A percentile compares a stretch with the other conserved stretches of the same genome.
Conservation (phyloP, 1,284 basidiomycete species). For the Naganishia cerealis region DNA sequence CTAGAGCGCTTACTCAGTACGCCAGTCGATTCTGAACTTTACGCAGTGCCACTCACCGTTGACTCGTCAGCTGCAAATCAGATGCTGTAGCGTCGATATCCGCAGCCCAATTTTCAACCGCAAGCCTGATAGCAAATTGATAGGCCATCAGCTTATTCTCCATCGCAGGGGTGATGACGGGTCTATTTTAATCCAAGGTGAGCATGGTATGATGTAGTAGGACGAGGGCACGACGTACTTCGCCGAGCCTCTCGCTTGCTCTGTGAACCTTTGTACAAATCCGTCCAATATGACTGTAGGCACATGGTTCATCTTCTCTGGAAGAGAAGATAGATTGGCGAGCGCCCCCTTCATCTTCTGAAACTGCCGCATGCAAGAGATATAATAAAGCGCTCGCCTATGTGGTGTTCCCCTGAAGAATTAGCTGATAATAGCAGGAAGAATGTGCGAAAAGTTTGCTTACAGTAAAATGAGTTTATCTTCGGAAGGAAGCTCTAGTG, state of each 20-base stretch:
- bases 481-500: constrained; percentile 30
- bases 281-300: constrained; percentile 70
- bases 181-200: constrained; percentile 54
- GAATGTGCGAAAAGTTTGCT: constrained; percentile 38
- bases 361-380: constrained; percentile 62
- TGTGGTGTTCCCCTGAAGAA: background rate
- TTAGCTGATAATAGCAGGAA: background rate
- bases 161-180: constrained; percentile 67
- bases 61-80: constrained; percentile 66
- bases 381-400: constrained; percentile 75
- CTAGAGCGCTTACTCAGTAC: constrained; percentile 35
- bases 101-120: constrained; percentile 71
- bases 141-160: constrained; percentile 72
- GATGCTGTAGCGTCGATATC: constrained; percentile 67
- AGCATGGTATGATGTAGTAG: background rate
- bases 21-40: background rate
- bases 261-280: constrained; percentile 75
- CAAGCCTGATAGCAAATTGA: constrained; percentile 75
- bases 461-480: constrained; percentile 65
- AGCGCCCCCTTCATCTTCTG: constrained; percentile 31
- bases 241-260: constrained; percentile 64
- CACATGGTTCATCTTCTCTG: constrained; percentile 62
- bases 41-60: constrained; percentile 61
- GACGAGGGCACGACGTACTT: constrained; percentile 56
- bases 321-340: constrained; percentile 54